A percentile compares a stretch with the other conserved stretches of the same genome.
These are phyloP conservation scores for Marsdenia floribunda DNA, from an alignment of 257 asterid species.

Conservation along the genomic window DNA sequence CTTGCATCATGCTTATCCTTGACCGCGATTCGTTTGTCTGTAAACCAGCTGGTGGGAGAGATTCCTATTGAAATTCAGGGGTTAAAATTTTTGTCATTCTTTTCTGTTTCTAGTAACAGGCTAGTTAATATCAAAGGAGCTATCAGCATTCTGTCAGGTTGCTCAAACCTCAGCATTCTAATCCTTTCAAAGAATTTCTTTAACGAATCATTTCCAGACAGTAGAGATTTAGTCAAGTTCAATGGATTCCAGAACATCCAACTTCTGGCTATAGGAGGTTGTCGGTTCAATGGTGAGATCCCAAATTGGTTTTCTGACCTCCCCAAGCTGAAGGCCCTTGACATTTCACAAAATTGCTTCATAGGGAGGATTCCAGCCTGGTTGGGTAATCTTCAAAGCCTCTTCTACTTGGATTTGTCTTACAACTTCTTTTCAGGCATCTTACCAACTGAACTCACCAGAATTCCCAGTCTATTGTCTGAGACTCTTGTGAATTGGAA, in stretches of 20 bases:
- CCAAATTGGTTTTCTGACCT: slow-evolving; percentile 62
- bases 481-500: slow-evolving; percentile 9
- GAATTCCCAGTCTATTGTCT: slow-evolving; percentile 44
- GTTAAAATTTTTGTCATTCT: slow-evolving; percentile 58
- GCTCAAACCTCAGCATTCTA: slow-evolving; percentile 59
- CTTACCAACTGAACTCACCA: slow-evolving; percentile 56
- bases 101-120: slow-evolving; percentile 74
- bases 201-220: slow-evolving; percentile 50
- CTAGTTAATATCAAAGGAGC: slow-evolving; percentile 59
- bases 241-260: slow-evolving; percentile 48
- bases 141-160: slow-evolving; percentile 43
- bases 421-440: slow-evolving; percentile 50
- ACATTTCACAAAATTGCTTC: slow-evolving; percentile 55
- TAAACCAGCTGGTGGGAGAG: slow-evolving; percentile 59
- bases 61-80: slow-evolving; percentile 45
- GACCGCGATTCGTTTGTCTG: slow-evolving; percentile 71
- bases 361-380: slow-evolving; percentile 66
- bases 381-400: slow-evolving; percentile 58
- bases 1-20: slow-evolving; percentile 66
- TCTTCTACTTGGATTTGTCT: slow-evolving; percentile 83
- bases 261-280: slow-evolving; percentile 70
- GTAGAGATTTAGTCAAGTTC: slow-evolving; percentile 29
- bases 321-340: slow-evolving; percentile 56
- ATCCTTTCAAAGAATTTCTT: slow-evolving; percentile 64
- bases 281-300: slow-evolving; percentile 52